Base-by-base conservation (phyloP, 352 stramenopile species). In the Pythium sukuiense region DNA sequence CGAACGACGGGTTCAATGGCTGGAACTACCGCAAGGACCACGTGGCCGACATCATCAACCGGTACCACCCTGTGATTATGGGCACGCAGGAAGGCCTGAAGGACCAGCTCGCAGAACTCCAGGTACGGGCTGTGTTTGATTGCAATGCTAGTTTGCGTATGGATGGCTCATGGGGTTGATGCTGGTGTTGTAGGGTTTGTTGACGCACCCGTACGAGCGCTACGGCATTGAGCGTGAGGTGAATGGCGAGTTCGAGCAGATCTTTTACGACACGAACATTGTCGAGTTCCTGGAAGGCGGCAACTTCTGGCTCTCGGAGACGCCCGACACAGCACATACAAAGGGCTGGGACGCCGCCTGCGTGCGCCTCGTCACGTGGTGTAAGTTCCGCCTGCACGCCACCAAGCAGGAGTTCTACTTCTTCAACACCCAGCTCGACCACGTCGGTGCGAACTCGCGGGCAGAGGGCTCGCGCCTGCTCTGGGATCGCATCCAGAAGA, bases 281-380 rank as follows among this genome's bases (percentile, higher is more conserved):
- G 62, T 81, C 32, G 57, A 65, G 55, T 63, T 64, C n/a, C 39
- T 81, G n/a, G 69, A 81, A 32, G 74, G 71, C 39, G 74, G 64
- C n/a, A 76, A 72, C 65, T 81, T 78, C 45, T 81, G 74, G 74
- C 65, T 81, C 27, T 78, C 71, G 41, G 71, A 77, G 49, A 76
- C 63, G 11, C 74, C 74, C 6, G 63, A 81, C 27, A 60, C 62
- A 14, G 46, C 71, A 0, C 5, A 67, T 46, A 67, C 69, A 13
- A 65, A 70, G 48, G 67, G 67, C 37, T 80, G 73, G 70, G 70
- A 74, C 46, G 67, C 73, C 13, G 53, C 65, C 16, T 71, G 57
- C 24, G 70, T 76, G 33, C 73, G 70, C 0, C 60, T 80, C 32
- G 73, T 72, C n/a, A 81, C 74, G 24, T 81, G 74, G 74, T 67